These are phyloP conservation scores for Adenanthera pavonina DNA, from an alignment of 306 rosid genomes.

Conservation along the genomic window DNA sequence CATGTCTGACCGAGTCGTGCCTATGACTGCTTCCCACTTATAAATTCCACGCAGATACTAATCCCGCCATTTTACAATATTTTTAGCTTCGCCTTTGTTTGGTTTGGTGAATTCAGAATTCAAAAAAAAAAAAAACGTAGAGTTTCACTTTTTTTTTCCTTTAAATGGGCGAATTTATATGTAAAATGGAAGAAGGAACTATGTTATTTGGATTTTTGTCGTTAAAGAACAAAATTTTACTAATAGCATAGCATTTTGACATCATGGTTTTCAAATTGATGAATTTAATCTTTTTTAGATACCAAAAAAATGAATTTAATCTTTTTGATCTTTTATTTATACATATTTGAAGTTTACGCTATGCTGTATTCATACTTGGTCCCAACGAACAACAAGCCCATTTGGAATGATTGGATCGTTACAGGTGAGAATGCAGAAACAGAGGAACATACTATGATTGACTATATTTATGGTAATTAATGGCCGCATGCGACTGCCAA, in stretches of 20 bases:
- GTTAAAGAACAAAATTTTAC: too few relatives aligned
- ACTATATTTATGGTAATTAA: neutral
- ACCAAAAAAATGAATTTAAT: too few relatives aligned
- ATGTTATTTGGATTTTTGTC: too few relatives aligned
- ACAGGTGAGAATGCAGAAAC: constrained; percentile 22
- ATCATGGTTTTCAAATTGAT: too few relatives aligned
- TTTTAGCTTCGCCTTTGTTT: neutral
- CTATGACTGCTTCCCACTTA: neutral
- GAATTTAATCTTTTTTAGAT: too few relatives aligned
- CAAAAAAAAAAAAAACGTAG: neutral
- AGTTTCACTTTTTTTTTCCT: too few relatives aligned
- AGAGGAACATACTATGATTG: constrained; percentile 7
- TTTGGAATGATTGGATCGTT: constrained; percentile 20
- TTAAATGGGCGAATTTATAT: too few relatives aligned
- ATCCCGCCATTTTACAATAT: neutral
- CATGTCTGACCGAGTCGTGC: constrained; percentile 5
- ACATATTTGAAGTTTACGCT: neutral
- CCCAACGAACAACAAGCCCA: neutral
- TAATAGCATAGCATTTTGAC: too few relatives aligned
- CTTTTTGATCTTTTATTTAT: too few relatives aligned
- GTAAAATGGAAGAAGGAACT: too few relatives aligned
- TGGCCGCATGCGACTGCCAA: constrained; percentile 36
- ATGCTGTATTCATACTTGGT: neutral
- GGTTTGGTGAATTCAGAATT: neutral
- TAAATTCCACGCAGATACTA: neutral